A percentile compares a stretch with the other conserved stretches of the same genome.
Evolutionary conservation across 108 stramenopile species (phyloP).

Genomic region (Fragilariopsis cylindrus): DNA sequence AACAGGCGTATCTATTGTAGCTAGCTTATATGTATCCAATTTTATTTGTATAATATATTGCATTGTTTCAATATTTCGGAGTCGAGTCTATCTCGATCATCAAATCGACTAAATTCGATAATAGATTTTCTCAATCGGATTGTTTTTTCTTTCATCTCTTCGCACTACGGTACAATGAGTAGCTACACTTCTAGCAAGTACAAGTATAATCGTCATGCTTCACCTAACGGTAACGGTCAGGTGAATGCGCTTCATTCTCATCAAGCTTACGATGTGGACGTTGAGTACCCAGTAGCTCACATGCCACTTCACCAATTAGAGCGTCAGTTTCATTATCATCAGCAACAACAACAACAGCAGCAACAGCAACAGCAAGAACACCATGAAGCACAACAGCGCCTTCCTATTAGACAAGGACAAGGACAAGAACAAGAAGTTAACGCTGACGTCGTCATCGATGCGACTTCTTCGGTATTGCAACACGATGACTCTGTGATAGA

Average conservation of each 20-base stretch:
- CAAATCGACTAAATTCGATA: conserved; percentile 13
- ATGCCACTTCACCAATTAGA: conserved; percentile 4
- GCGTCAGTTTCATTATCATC: conserved; percentile 11
- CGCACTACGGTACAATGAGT: too few relatives aligned
- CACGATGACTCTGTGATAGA: neutral
- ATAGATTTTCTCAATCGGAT: neutral
- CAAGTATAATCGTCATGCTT: too few relatives aligned
- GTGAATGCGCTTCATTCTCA: neutral
- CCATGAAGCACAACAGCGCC: neutral
- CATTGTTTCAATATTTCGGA: neutral
- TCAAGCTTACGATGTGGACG: neutral
- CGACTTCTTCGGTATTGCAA: neutral
- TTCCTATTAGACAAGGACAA: neutral
- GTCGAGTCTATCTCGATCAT: conserved; percentile 4
- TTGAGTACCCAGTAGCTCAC: neutral
- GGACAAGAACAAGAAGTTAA: neutral
- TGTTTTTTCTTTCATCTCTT: neutral
- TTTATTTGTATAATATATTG: neutral
- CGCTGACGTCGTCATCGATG: neutral
- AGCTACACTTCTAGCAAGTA: too few relatives aligned
- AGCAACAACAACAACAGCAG: conserved; percentile 8
- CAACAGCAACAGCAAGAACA: neutral
- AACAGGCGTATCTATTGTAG: too few relatives aligned
- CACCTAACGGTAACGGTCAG: too few relatives aligned
- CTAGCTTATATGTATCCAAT: neutral